A percentile compares a stretch with the other conserved stretches of the same genome.
Evolutionary conservation across 805 yeast genomes (phyloP).

Genomic region (Pichia californica): DNA sequence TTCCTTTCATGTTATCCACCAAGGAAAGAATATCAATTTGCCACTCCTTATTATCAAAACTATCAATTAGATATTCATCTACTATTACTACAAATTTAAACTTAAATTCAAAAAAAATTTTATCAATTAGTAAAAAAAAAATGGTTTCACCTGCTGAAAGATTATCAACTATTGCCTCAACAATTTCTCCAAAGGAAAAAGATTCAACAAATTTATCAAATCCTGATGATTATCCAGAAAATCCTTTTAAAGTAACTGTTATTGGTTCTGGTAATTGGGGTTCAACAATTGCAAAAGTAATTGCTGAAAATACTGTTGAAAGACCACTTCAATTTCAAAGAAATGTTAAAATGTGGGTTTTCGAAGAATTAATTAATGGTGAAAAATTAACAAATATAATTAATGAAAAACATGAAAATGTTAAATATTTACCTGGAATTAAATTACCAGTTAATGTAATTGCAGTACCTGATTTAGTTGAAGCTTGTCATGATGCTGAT

Average conservation of each 20-base stretch:
- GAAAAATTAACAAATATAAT: constrained; percentile 82
- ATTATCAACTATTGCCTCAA: constrained; percentile 17
- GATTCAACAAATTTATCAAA: constrained; percentile 11
- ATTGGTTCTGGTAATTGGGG: constrained; percentile 99
- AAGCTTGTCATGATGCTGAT: constrained; percentile 76
- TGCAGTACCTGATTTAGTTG: constrained; percentile 80
- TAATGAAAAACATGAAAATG: constrained; percentile 87
- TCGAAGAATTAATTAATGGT: constrained; percentile 77
- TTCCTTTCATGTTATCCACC: neutral
- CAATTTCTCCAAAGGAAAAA: constrained; percentile 18
- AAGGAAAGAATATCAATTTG: neutral
- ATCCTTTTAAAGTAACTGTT: constrained; percentile 54
- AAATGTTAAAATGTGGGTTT: constrained; percentile 95
- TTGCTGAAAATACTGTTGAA: constrained; percentile 77
- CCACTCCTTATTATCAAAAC: neutral
- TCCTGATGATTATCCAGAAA: constrained; percentile 22
- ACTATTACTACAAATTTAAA: neutral
- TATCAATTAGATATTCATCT: too few relatives aligned
- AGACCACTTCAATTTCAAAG: constrained; percentile 66
- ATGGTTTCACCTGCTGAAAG: constrained; percentile 23
- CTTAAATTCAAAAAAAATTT: neutral
- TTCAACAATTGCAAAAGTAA: constrained; percentile 91
- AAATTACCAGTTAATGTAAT: constrained; percentile 77
- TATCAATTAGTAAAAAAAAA: neutral
- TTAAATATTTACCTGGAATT: constrained; percentile 87